Evolutionary conservation across 805 yeast genomes (phyloP).

Genomic region (Kazachstania taianensis): DNA sequence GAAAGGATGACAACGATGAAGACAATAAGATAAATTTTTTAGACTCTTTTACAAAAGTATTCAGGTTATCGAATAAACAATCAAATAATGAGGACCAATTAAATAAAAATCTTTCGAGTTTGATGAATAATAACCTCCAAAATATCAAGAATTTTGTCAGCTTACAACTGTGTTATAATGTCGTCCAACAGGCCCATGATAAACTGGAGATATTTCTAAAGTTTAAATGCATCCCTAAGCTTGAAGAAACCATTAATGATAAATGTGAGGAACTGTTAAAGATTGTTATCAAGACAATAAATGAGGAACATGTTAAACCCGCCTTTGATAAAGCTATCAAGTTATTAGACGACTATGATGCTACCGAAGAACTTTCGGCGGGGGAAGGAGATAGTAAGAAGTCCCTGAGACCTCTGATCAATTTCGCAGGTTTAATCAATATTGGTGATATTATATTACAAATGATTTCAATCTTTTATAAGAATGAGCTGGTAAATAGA

Average conservation of each 20-base stretch:
- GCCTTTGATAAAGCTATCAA: conserved; percentile 78
- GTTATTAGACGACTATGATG: conserved; percentile 62
- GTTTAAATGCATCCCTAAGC: conserved; percentile 31
- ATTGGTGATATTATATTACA: conserved; percentile 88
- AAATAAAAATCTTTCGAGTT: conserved; percentile 72
- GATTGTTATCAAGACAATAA: conserved; percentile 50
- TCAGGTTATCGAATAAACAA: conserved; percentile 31
- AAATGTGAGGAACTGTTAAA: conserved; percentile 55
- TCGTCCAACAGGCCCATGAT: conserved; percentile 57
- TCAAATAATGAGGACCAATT: conserved; percentile 25
- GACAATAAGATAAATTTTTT: conserved; percentile 45
- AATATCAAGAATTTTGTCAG: conserved; percentile 69
- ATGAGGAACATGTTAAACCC: conserved; percentile 63
- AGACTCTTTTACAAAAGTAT: conserved; percentile 54
- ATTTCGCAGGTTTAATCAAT: conserved; percentile 84
- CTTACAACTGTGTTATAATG: conserved; percentile 64
- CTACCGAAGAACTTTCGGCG: conserved; percentile 28
- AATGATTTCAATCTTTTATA: conserved; percentile 83
- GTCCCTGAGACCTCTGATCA: conserved; percentile 68
- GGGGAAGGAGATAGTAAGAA: conserved; percentile 1
- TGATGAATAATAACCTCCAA: conserved; percentile 63
- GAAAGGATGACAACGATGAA: neutral
- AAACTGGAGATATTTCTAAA: conserved; percentile 50
- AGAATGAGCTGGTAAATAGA: conserved; percentile 58
- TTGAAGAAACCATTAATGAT: conserved; percentile 10